Evolutionary conservation across 2,329 filamentous ascomycete genomes (phyloP).

Genomic region (Beauveria sp.): DNA sequence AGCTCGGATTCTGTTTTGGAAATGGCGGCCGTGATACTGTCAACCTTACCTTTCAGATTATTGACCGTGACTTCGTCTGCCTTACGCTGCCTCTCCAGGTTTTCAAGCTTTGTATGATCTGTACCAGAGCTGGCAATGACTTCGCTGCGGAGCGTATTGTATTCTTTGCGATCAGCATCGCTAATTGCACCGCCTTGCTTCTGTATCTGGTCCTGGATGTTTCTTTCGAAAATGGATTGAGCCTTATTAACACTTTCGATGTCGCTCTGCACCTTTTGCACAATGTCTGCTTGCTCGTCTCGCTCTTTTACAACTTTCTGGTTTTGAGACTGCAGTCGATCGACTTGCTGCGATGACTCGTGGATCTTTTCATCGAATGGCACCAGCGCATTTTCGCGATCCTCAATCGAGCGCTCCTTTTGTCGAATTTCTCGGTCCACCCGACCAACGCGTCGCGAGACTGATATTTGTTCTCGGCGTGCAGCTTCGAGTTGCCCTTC

Average conservation of each 20-base stretch:
- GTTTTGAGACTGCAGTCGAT: constrained; percentile 60
- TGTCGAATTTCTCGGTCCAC: constrained; percentile 78
- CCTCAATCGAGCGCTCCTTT: constrained; percentile 82
- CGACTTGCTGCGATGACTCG: constrained; percentile 64
- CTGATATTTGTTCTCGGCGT: constrained; percentile 72
- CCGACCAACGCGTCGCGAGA: constrained; percentile 67
- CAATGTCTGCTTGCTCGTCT: constrained; percentile 59
- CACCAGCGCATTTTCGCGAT: constrained; percentile 75
- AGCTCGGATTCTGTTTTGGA: constrained; percentile 69
- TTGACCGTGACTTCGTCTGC: constrained; percentile 88
- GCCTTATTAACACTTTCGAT: constrained; percentile 82
- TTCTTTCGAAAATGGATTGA: constrained; percentile 77
- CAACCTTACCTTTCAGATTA: constrained; percentile 81
- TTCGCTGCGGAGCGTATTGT: constrained; percentile 75
- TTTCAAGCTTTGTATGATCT: constrained; percentile 77
- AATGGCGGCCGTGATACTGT: constrained; percentile 65
- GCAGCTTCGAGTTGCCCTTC: constrained; percentile 74
- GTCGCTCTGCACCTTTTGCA: constrained; percentile 72
- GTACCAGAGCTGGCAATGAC: constrained; percentile 75
- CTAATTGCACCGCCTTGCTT: constrained; percentile 82
- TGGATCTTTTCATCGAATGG: constrained; percentile 89
- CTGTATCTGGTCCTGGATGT: constrained; percentile 78
- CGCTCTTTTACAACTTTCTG: constrained; percentile 68
- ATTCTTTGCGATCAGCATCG: constrained; percentile 81
- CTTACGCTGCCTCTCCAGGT: constrained; percentile 80